Conservation (phyloP, 768 basidiomycete genomes). For the Dentipellis fragilis region DNA sequence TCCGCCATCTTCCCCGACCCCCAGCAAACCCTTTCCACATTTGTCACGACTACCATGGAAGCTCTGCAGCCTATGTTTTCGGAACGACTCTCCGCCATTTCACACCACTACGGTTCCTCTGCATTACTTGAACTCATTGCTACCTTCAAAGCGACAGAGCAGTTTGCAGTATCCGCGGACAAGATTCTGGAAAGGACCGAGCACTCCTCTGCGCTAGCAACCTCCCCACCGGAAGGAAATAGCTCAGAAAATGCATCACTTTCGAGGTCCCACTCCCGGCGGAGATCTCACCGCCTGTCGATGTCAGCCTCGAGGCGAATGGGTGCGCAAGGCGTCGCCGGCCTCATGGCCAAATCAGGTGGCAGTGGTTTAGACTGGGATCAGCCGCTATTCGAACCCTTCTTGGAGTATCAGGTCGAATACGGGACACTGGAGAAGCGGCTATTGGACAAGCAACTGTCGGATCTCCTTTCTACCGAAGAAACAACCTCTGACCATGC, state of each 20-base stretch:
- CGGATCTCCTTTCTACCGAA: slow-evolving; percentile 35
- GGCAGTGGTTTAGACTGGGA: slow-evolving; percentile 58
- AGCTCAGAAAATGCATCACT: slow-evolving; percentile 5
- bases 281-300: slow-evolving; percentile 9
- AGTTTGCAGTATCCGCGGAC: slow-evolving; percentile 66
- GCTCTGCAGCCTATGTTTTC: slow-evolving; percentile 73
- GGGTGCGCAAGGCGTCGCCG: neutral
- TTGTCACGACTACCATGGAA: slow-evolving; percentile 76
- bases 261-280: slow-evolving; percentile 3
- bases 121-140: slow-evolving; percentile 64
- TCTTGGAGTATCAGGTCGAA: slow-evolving; percentile 82
- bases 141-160: slow-evolving; percentile 66
- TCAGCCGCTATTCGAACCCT: slow-evolving; percentile 85
- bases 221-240: slow-evolving; percentile 16
- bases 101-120: slow-evolving; percentile 51
- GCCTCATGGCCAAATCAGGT: slow-evolving; percentile 4
- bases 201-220: neutral
- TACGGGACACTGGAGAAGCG: slow-evolving; percentile 73
- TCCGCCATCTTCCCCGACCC: slow-evolving; percentile 87
- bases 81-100: slow-evolving; percentile 64
- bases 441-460: slow-evolving; percentile 50
- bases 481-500: slow-evolving; percentile 38
- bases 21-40: slow-evolving; percentile 59
- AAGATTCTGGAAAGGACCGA: slow-evolving; percentile 64
- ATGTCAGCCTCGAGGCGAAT: slow-evolving; percentile 13